Evolutionary conservation across 2,329 filamentous ascomycete genomes (phyloP), one percentile per base, ranked within the genome.

Genomic region (Hypoxylon sp.): DNA sequence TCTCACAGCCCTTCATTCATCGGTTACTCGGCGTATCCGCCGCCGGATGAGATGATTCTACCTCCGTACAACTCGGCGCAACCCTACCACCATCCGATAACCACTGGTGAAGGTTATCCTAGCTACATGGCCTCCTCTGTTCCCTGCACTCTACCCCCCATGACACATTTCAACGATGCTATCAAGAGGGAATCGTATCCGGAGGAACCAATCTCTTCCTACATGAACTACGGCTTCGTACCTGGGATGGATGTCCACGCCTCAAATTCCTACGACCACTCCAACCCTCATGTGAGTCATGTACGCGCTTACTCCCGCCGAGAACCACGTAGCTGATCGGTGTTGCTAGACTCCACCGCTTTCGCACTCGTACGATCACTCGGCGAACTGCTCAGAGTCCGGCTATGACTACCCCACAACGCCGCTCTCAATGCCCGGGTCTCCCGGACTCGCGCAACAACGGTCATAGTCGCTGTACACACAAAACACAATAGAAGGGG

Each of bases 271-370:
- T 93, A 92, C 83, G 87, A 91, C 78, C 83, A 89, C 73, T 87
- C 88, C 79, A 87, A 88, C 80, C 87, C 90, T 85, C 90, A 92
- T 88, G 91, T 94, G 90, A 91, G 89, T 90, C 82, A 82, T 79
- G 83, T 79, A 76, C 82, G 82, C 76, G 77, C 79, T 76, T 75
- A 77, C 74, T 78, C 79, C 78, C 77, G 78, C 74, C 78, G 79
- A 79, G 79, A 80, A 75, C 74, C 77, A 76, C 78, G 78, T 81
- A 82, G 83, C 85, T 86, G 83, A 86, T 82, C 79, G 79, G 78
- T 80, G 74, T 75, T 79, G 72, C 74, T 82, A 94, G 91, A 93
- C 91, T 79, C 91, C 91, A 81, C 90, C 91, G 76, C 87, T 93
- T 74, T 91, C 90, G 75, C 90, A 91, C 78, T 91, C 89, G 28